Evolutionary conservation across 108 stramenopile genomes (phyloP).

Genomic region (Pseudonitzschia pungens): DNA sequence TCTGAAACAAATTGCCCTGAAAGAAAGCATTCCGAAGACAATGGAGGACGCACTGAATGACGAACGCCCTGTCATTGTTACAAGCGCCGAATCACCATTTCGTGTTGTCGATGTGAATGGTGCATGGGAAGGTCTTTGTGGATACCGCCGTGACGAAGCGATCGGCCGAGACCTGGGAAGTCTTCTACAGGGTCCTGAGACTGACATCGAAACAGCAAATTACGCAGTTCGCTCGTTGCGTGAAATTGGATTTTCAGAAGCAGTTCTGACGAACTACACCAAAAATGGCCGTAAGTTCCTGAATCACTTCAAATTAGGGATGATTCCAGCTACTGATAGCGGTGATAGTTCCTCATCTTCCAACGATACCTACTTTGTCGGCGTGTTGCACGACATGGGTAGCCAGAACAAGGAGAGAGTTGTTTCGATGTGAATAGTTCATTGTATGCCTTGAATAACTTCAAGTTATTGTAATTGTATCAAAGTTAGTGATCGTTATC

Average conservation of each 20-base stretch:
- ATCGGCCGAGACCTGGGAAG: conserved; percentile 37
- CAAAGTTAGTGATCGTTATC: no score
- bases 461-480: no score
- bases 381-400: conserved; percentile 54
- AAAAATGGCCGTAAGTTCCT: conserved; percentile 55
- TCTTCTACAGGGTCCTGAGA: conserved; percentile 66
- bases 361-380: conserved; percentile 49
- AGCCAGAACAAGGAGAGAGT: background rate
- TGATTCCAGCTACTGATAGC: conserved; percentile 36
- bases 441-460: no score
- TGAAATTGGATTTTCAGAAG: conserved; percentile 33
- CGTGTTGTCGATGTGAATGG: conserved; percentile 58
- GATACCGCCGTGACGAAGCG: conserved; percentile 53
- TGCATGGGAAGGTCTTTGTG: conserved; percentile 66
- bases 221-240: conserved; percentile 35
- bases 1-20: background rate
- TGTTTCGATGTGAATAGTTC: background rate
- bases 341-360: conserved; percentile 32
- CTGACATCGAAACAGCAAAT: conserved; percentile 36
- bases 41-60: conserved; percentile 36
- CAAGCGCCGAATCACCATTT: conserved; percentile 45
- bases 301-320: conserved; percentile 53
- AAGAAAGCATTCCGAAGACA: conserved; percentile 22
- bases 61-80: conserved; percentile 54
- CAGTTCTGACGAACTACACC: conserved; percentile 61